Conservation (phyloP, 164 flowering plant species). For the Euptelea pleiosperma region DNA sequence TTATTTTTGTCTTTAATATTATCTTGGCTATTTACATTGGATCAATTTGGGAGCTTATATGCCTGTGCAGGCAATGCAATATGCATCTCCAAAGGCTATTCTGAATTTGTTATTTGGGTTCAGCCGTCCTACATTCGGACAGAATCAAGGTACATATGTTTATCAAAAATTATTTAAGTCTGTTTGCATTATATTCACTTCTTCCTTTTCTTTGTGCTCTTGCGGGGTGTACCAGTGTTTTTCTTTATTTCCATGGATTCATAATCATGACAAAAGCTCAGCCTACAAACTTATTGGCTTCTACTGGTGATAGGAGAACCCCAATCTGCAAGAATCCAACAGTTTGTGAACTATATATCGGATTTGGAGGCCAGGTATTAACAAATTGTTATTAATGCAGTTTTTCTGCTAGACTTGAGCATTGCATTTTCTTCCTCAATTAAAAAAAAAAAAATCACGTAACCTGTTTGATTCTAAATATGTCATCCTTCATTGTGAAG, state of each 20-base stretch:
- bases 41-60: slow-evolving; percentile 18
- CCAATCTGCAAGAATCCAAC: slow-evolving; percentile 51
- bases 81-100: slow-evolving; percentile 84
- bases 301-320: slow-evolving; percentile 41
- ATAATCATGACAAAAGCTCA: slow-evolving; percentile 7
- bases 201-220: not conserved
- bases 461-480: slow-evolving; percentile 12
- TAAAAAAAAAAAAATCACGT: no score
- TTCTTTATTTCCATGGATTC: not conserved
- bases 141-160: slow-evolving; percentile 42
- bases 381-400: not conserved
- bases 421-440: not conserved
- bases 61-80: slow-evolving; percentile 88
- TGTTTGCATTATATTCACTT: not conserved
- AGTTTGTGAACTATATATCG: slow-evolving; percentile 75
- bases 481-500: slow-evolving; percentile 31
- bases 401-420: slow-evolving; percentile 4
- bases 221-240: not conserved
- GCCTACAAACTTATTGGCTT: slow-evolving; percentile 2
- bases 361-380: slow-evolving; percentile 69
- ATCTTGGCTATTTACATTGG: slow-evolving; percentile 5
- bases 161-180: not conserved
- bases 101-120: slow-evolving; percentile 73
- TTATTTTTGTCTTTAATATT: not conserved
- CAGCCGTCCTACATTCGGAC: slow-evolving; percentile 41